phyloP scores from a whole-genome alignment of 2,329 filamentous ascomycete genomes.

The Pyricularia sp. region DNA sequence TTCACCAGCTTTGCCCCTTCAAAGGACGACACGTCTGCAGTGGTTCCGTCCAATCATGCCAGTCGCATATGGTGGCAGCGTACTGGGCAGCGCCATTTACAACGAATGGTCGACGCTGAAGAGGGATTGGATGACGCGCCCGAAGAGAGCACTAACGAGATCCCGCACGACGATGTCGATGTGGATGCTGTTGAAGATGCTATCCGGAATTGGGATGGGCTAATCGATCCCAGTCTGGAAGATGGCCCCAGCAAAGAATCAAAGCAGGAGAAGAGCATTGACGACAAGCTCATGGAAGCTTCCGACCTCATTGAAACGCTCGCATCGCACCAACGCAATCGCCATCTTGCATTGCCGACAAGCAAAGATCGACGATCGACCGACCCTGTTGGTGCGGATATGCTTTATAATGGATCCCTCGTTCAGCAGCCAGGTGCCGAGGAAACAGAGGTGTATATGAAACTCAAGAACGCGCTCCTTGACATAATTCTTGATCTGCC shows the following conservation, averaged over 20 bases:
- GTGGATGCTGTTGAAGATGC: constrained; percentile 42
- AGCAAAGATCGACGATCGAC: constrained; percentile 51
- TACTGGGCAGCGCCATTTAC: constrained; percentile 54
- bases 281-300: constrained; percentile 64
- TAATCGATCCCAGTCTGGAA: constrained; percentile 49
- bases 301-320: constrained; percentile 69
- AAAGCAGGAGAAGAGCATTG: constrained; percentile 46
- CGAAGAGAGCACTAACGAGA: constrained; percentile 25
- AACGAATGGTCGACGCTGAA: constrained; percentile 51
- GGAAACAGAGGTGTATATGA: constrained; percentile 55
- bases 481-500: constrained; percentile 68
- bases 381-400: constrained; percentile 57
- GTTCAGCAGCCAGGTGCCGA: constrained; percentile 55
- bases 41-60: constrained; percentile 58
- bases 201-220: constrained; percentile 50
- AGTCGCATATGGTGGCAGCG: constrained; percentile 71
- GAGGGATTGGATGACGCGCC: constrained; percentile 12
- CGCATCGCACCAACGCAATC: constrained; percentile 70
- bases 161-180: constrained; percentile 32
- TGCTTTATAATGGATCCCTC: constrained; percentile 56
- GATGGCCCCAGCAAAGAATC: constrained; percentile 32
- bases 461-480: constrained; percentile 64
- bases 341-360: constrained; percentile 59
- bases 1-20: constrained; percentile 75
- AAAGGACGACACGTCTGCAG: constrained; percentile 62